These are phyloP conservation scores for Firmiana major DNA, from an alignment of 345 rosid genomes.

Conservation along the genomic window DNA sequence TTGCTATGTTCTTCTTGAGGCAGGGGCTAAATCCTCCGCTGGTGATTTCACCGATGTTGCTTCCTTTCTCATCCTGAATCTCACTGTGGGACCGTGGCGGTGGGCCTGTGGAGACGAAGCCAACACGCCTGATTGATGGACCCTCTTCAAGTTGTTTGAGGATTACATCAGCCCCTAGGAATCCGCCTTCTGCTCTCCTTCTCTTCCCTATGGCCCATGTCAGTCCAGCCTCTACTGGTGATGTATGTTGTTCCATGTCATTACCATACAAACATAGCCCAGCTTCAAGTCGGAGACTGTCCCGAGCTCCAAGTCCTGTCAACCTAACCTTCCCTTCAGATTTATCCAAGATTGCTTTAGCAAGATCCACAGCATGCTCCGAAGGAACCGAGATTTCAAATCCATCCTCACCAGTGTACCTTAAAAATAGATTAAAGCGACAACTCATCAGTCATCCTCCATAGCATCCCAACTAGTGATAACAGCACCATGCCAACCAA, in stretches of 20 bases:
- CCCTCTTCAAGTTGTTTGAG: conserved; percentile 88
- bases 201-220: conserved; percentile 99
- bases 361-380: conserved; percentile 74
- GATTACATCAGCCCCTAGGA: conserved; percentile 83
- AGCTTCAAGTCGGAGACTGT: conserved; percentile 96
- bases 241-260: conserved; percentile 89
- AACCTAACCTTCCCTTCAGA: conserved; percentile 88
- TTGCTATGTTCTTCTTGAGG: conserved; percentile 93
- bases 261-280: conserved; percentile 88
- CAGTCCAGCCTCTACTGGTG: conserved; percentile 93
- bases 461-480: background rate
- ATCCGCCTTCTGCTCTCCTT: conserved; percentile 92
- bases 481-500: background rate
- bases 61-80: conserved; percentile 75
- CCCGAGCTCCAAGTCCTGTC: conserved; percentile 93
- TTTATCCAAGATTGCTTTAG: conserved; percentile 89
- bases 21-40: conserved; percentile 98
- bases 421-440: conserved; percentile 25
- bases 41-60: conserved; percentile 81
- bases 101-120: conserved; percentile 78
- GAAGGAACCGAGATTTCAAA: conserved; percentile 96
- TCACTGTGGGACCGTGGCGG: conserved; percentile 95
- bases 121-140: conserved; percentile 83
- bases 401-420: conserved; percentile 98
- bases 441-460: conserved; percentile 1